Percentiles rank a stretch among this genome's conserved stretches.
These are phyloP conservation scores for Rosa hybrid DNA, from an alignment of 331 rosid species.

Conservation along the genomic window DNA sequence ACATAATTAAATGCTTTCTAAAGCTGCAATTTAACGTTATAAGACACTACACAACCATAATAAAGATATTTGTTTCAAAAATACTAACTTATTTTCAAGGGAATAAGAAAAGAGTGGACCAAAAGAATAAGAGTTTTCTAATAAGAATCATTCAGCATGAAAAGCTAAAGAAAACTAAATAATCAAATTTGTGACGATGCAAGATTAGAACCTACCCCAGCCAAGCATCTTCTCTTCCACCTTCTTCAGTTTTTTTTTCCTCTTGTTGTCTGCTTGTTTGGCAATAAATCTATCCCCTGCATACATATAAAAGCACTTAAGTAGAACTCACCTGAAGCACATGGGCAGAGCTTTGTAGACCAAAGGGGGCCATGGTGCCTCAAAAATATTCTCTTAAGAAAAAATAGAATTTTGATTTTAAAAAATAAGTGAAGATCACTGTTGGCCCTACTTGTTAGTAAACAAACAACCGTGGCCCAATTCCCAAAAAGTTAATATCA, in stretches of 20 bases:
- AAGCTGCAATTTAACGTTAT: neutral
- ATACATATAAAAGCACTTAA: slow-evolving; percentile 22
- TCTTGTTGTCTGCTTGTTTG: slow-evolving; percentile 86
- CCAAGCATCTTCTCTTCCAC: slow-evolving; percentile 98
- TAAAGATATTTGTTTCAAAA: neutral
- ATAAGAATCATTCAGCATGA: neutral
- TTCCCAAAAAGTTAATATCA: neutral
- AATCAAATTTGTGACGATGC: neutral
- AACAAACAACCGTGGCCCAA: neutral
- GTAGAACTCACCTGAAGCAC: neutral
- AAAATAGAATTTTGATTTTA: too few species aligned
- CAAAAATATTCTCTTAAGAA: neutral
- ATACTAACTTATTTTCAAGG: neutral
- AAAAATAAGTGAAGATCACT: neutral
- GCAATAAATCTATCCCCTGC: slow-evolving; percentile 78
- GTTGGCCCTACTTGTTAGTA: neutral
- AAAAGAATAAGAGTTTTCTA: neutral
- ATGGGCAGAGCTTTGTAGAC: neutral
- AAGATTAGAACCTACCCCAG: slow-evolving; percentile 70
- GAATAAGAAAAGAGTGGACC: neutral
- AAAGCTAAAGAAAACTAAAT: neutral
- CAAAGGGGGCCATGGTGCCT: neutral
- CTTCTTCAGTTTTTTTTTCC: slow-evolving; percentile 83
- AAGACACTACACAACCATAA: neutral
- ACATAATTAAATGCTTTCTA: neutral